phyloP scores from a whole-genome alignment of 108 stramenopile species.

The Cyclotella kingstonii region DNA sequence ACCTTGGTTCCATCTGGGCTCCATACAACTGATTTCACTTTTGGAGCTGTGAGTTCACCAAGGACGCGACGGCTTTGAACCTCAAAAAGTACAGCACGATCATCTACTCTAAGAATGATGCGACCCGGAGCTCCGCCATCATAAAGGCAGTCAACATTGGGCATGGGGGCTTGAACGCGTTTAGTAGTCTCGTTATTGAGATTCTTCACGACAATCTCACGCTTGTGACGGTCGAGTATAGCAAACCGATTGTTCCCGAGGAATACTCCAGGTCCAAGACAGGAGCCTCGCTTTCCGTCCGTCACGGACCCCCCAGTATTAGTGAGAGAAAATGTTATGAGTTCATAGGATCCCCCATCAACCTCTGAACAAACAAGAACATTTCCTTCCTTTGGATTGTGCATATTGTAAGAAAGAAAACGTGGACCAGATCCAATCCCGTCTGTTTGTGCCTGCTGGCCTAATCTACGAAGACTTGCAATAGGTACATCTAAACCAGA shows the following conservation, averaged over 20 bases:
- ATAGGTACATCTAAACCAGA: conserved; percentile 90
- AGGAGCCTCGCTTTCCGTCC: conserved; percentile 91
- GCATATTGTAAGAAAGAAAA: conserved; percentile 89
- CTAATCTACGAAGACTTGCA: conserved; percentile 87
- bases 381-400: conserved; percentile 93
- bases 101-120: conserved; percentile 90
- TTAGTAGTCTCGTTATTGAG: conserved; percentile 95
- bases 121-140: conserved; percentile 95
- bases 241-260: conserved; percentile 95
- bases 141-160: conserved; percentile 89
- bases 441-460: conserved; percentile 89
- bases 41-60: conserved; percentile 93
- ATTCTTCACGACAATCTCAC: conserved; percentile 95
- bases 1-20: conserved; percentile 91
- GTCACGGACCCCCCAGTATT: conserved; percentile 79
- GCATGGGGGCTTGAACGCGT: conserved; percentile 86
- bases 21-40: conserved; percentile 96
- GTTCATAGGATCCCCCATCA: conserved; percentile 96
- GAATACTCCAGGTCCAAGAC: conserved; percentile 92
- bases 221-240: conserved; percentile 87
- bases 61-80: conserved; percentile 94
- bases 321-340: conserved; percentile 84
- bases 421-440: conserved; percentile 92
- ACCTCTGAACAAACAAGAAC: conserved; percentile 86
- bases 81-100: conserved; percentile 95